Conservation (phyloP, 768 basidiomycete species). For the Cystobasidium ongulense region DNA sequence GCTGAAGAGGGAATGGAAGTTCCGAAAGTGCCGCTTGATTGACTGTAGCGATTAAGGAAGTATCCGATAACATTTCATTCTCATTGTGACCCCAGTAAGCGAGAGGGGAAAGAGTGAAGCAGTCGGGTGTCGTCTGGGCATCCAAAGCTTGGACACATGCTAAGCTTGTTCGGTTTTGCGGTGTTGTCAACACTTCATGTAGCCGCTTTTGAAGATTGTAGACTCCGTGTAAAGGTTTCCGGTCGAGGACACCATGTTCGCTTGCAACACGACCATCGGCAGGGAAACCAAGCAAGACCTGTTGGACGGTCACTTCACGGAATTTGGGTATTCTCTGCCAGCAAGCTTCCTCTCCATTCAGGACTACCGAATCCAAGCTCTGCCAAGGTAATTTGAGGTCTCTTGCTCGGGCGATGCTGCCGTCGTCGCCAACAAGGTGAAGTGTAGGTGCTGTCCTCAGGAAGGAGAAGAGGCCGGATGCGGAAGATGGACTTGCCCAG, state of each 20-base stretch:
- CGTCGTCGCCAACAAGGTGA: constrained; percentile 19
- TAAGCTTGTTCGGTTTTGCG: neutral
- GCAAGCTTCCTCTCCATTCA: constrained; percentile 28
- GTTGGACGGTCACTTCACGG: constrained; percentile 26
- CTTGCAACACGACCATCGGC: constrained; percentile 4
- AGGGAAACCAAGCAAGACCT: constrained; percentile 17
- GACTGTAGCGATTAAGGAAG: constrained; percentile 19
- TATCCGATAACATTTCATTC: constrained; percentile 24
- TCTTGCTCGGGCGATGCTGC: constrained; percentile 14
- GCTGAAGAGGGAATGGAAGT: constrained; percentile 1
- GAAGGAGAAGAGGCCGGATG: constrained; percentile 8
- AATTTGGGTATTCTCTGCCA: constrained; percentile 31
- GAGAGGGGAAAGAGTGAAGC: constrained; percentile 19
- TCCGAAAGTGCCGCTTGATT: neutral
- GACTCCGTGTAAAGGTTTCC: constrained; percentile 6
- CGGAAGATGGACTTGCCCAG: constrained; percentile 19
- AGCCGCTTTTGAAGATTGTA: constrained; percentile 12
- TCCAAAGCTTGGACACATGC: neutral
- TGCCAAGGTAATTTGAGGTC: constrained; percentile 27
- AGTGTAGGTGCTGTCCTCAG: constrained; percentile 13
- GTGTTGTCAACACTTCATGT: neutral
- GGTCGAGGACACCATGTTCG: constrained; percentile 32
- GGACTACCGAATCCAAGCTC: constrained; percentile 6
- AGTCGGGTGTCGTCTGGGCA: neutral
- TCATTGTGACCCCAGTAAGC: constrained; percentile 22